Percentiles rank a stretch among this genome's conserved stretches.
Conservation (phyloP, 1,284 basidiomycete genomes). For the Porogramme epimiltina region DNA sequence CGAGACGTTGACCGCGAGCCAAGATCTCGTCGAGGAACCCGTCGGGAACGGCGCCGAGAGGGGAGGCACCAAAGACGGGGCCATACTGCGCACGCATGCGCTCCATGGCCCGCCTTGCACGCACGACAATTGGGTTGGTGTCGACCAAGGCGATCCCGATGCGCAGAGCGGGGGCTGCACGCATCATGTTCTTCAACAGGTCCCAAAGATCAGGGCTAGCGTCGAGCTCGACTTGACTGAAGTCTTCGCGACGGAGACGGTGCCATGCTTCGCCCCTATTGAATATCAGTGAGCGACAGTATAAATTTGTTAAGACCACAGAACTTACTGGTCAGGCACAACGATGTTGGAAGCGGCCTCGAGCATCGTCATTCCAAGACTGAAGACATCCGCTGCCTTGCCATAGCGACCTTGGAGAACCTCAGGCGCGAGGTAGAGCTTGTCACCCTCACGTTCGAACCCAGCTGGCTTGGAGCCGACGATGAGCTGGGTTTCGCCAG, state of each 20-base stretch:
- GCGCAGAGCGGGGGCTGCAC: conserved; percentile 64
- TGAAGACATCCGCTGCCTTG: conserved; percentile 95
- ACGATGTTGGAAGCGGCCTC: conserved; percentile 96
- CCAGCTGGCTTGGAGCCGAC: conserved; percentile 45
- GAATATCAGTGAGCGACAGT: conserved; percentile 14
- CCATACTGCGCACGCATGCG: conserved; percentile 44
- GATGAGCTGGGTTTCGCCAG: conserved; percentile 30
- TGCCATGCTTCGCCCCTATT: conserved; percentile 91
- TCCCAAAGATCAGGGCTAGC: conserved; percentile 67
- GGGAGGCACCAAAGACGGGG: conserved; percentile 62
- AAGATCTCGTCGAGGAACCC: conserved; percentile 70
- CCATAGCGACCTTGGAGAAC: conserved; percentile 91
- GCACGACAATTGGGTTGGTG: conserved; percentile 66
- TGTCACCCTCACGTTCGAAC: conserved; percentile 96
- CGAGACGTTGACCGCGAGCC: conserved; percentile 4
- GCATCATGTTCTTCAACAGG: conserved; percentile 82
- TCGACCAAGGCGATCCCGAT: conserved; percentile 63
- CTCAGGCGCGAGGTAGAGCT: conserved; percentile 98
- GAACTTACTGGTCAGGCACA: conserved; percentile 91
- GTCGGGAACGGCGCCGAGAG: conserved; percentile 57
- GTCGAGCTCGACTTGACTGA: conserved; percentile 86
- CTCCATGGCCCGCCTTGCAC: conserved; percentile 71
- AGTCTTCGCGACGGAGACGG: conserved; percentile 89
- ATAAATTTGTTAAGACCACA: background rate
- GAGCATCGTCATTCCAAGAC: conserved; percentile 93